Evolutionary conservation across 352 stramenopile genomes (phyloP).

Genomic region (Phytophthora pini): DNA sequence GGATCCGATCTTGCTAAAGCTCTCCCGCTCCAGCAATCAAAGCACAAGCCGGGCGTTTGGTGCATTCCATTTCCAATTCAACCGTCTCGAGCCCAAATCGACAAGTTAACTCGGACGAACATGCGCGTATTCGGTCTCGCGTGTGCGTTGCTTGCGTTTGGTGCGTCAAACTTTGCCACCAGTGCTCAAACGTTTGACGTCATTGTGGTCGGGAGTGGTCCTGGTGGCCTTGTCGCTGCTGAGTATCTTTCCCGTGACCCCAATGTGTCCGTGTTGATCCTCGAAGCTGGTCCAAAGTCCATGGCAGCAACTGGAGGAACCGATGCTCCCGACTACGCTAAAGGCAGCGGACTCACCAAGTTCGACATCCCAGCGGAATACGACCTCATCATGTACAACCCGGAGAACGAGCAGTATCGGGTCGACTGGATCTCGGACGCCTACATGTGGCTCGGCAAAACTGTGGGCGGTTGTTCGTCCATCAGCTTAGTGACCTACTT

Average conservation of each 20-base stretch:
- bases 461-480: constrained; percentile 81
- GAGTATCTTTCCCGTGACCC: constrained; percentile 67
- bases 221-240: constrained; percentile 59
- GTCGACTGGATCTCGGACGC: constrained; percentile 53
- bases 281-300: constrained; percentile 61
- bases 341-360: constrained; percentile 47
- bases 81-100: constrained; percentile 6
- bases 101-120: not conserved
- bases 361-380: constrained; percentile 78
- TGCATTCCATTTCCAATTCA: constrained; percentile 10
- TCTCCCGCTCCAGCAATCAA: constrained; percentile 17
- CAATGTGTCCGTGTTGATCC: constrained; percentile 54
- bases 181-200: constrained; percentile 50
- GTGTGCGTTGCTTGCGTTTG: constrained; percentile 3
- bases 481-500: constrained; percentile 90
- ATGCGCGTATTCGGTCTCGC: constrained; percentile 12
- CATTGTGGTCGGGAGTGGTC: constrained; percentile 59
- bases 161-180: not conserved
- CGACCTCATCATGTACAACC: constrained; percentile 56
- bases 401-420: constrained; percentile 49
- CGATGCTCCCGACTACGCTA: constrained; percentile 54
- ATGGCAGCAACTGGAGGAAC: constrained; percentile 55
- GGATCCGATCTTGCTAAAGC: constrained; percentile 7
- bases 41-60: not conserved
- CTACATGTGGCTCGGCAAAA: constrained; percentile 73